Conservation (phyloP, 768 basidiomycete genomes). For the Leccinum ochraceum region DNA sequence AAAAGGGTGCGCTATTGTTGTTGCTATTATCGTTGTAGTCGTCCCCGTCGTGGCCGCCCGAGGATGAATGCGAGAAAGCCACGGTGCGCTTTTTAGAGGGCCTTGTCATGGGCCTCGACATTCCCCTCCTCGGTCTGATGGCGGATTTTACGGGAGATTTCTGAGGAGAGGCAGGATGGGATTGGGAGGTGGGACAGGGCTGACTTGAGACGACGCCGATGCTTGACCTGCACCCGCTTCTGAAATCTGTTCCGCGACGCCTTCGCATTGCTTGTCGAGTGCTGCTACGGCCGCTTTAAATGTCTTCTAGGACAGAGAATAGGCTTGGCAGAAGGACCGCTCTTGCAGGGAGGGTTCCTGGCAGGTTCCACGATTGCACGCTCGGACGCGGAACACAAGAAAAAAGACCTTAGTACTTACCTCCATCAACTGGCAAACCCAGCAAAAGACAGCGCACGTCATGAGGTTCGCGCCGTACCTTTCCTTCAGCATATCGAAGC, state of each 20-base stretch:
- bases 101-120: slow-evolving; percentile 5
- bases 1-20: slow-evolving; percentile 23
- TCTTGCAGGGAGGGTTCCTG: slow-evolving; percentile 19
- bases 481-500: slow-evolving; percentile 16
- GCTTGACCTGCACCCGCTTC: slow-evolving; percentile 1
- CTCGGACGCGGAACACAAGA: neutral
- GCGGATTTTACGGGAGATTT: slow-evolving; percentile 26
- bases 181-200: neutral
- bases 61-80: slow-evolving; percentile 12
- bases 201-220: slow-evolving; percentile 3
- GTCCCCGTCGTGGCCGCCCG: slow-evolving; percentile 18
- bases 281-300: slow-evolving; percentile 23
- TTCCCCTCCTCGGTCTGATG: slow-evolving; percentile 12
- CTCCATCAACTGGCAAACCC: slow-evolving; percentile 43
- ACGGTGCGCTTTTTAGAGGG: slow-evolving; percentile 36
- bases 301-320: slow-evolving; percentile 15
- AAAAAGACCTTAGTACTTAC: slow-evolving; percentile 21
- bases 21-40: neutral
- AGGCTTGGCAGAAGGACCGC: slow-evolving; percentile 16
- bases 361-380: neutral
- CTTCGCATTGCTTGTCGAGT: slow-evolving; percentile 29
- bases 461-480: slow-evolving; percentile 25
- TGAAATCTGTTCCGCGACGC: slow-evolving; percentile 24
- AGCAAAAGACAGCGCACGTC: slow-evolving; percentile 45
- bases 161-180: slow-evolving; percentile 9